These are phyloP conservation scores for Mycena vulgaris DNA, from an alignment of 768 basidiomycete genomes.

Conservation along the genomic window DNA sequence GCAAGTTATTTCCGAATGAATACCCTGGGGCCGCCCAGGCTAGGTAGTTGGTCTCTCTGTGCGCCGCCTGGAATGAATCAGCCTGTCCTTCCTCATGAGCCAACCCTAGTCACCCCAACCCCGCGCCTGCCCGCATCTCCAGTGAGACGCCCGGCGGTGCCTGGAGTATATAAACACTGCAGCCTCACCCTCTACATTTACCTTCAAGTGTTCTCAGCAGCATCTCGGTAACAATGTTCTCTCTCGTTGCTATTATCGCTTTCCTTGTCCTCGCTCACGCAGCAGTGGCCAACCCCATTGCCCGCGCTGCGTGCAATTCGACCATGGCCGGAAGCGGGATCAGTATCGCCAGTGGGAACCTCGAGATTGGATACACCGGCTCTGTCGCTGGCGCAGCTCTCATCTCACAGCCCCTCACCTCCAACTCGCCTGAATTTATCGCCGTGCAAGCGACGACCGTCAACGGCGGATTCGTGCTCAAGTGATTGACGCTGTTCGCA, in stretches of 20 bases:
- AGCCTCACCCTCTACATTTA: background rate
- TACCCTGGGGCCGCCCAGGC: no score
- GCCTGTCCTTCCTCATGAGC: background rate
- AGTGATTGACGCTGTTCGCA: background rate
- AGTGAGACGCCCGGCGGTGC: background rate
- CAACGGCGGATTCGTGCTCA: constrained; percentile 24
- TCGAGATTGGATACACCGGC: constrained; percentile 26
- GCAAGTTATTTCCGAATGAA: no score
- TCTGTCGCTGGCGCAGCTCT: constrained; percentile 22
- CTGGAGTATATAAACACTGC: constrained; percentile 14
- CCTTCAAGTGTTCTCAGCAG: background rate
- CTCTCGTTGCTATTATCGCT: constrained; percentile 1
- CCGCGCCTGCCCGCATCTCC: constrained; percentile 26
- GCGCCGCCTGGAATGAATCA: background rate
- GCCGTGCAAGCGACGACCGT: background rate
- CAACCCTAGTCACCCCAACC: background rate
- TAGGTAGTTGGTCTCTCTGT: no score
- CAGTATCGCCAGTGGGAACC: constrained; percentile 27
- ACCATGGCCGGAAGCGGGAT: constrained; percentile 15
- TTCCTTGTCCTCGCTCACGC: constrained; percentile 16
- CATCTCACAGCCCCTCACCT: constrained; percentile 15
- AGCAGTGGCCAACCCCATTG: constrained; percentile 21
- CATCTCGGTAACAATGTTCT: constrained; percentile 17
- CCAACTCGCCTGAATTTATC: constrained; percentile 3
- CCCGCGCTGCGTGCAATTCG: constrained; percentile 32